Evolutionary conservation across 2,329 filamentous ascomycete genomes (phyloP).

Genomic region (Helotiales sp.): DNA sequence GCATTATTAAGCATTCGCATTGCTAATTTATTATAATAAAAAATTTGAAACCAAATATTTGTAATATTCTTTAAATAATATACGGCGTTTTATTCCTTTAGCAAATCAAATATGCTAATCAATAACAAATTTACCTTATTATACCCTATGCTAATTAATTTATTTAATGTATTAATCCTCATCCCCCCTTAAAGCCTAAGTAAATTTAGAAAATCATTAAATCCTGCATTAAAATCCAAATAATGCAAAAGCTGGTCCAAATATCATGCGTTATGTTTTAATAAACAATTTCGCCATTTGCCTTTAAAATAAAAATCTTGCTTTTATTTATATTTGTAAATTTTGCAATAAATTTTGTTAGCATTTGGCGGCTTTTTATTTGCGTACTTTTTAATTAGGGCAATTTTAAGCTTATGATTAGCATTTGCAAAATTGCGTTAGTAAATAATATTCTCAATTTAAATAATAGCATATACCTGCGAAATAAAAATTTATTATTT

Average conservation of each 20-base stretch:
- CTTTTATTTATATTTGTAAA: not conserved
- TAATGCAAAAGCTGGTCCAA: not conserved
- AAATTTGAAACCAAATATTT: too few relatives aligned
- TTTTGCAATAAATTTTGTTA: constrained; percentile 3
- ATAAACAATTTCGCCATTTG: not conserved
- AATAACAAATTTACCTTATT: too few relatives aligned
- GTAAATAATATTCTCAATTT: not conserved
- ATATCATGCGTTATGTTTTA: not conserved
- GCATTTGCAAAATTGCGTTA: not conserved
- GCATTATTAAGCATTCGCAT: too few relatives aligned
- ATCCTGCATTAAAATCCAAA: not conserved
- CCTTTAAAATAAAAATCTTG: not conserved
- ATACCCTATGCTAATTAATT: too few relatives aligned
- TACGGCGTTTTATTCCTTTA: too few relatives aligned
- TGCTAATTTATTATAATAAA: too few relatives aligned
- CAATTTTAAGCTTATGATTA: not conserved
- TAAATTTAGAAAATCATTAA: constrained; percentile 14
- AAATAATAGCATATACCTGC: constrained; percentile 8
- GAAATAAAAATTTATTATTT: constrained; percentile 20
- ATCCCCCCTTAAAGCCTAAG: too few relatives aligned
- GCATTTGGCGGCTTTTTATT: not conserved
- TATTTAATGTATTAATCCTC: too few relatives aligned
- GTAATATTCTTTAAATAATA: too few relatives aligned
- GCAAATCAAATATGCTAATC: too few relatives aligned
- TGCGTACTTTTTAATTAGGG: not conserved